Evolutionary conservation across 2,329 filamentous ascomycete species (phyloP).

Genomic region (Penicillium sp.): DNA sequence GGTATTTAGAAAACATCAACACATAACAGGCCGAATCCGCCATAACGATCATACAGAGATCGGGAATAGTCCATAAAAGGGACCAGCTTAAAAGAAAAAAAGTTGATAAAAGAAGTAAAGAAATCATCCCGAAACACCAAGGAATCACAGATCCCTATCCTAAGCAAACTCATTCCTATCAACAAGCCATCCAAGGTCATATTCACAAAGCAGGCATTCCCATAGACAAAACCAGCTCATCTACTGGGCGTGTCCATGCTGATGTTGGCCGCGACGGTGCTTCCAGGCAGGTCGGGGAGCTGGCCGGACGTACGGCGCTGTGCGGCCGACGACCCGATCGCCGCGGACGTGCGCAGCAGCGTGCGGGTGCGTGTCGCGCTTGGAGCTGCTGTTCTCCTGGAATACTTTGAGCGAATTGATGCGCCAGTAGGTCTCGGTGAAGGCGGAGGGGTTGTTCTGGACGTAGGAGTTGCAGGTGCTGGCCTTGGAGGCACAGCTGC

Average conservation of each 20-base stretch:
- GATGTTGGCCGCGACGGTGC: slow-evolving; percentile 14
- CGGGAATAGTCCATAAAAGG: neutral
- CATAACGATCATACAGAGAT: neutral
- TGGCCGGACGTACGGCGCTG: slow-evolving; percentile 7
- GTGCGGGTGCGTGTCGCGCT: slow-evolving; percentile 9
- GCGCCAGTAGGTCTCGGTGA: slow-evolving; percentile 73
- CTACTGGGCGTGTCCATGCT: slow-evolving; percentile 13
- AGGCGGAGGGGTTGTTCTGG: slow-evolving; percentile 67
- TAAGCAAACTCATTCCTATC: neutral
- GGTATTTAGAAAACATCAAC: slow-evolving; percentile 7
- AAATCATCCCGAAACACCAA: neutral
- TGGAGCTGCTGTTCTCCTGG: slow-evolving; percentile 29
- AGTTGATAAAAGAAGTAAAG: neutral
- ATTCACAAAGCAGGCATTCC: neutral
- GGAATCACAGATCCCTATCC: slow-evolving; percentile 9
- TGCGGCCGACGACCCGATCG: slow-evolving; percentile 2
- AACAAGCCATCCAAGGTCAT: neutral
- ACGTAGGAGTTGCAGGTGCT: slow-evolving; percentile 73
- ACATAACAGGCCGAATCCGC: neutral
- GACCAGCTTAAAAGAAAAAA: slow-evolving; percentile 7
- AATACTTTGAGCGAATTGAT: slow-evolving; percentile 73
- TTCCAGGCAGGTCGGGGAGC: slow-evolving; percentile 11
- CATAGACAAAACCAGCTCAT: neutral
- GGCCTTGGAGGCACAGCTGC: slow-evolving; percentile 63
- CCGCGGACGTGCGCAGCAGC: slow-evolving; percentile 4